These are phyloP conservation scores for Candida dendrica DNA, from an alignment of 805 yeast genomes.

Conservation along the genomic window DNA sequence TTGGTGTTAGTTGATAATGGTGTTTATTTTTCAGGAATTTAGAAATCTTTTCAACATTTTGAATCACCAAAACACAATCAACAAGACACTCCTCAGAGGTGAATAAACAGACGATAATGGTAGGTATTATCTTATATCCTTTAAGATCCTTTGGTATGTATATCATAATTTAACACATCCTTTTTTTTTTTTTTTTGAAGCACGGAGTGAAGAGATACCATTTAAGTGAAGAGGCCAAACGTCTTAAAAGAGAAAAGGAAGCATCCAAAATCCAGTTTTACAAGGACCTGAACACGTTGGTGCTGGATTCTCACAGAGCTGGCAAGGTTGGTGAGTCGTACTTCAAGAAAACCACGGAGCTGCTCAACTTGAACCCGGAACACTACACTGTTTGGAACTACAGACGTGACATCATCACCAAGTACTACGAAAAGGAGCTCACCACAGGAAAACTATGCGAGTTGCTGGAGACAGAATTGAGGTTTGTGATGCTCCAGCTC, in stretches of 20 bases:
- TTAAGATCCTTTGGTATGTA: too few relatives aligned
- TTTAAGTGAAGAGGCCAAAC: conserved; percentile 48
- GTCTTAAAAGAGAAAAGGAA: conserved; percentile 49
- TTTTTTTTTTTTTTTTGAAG: conserved; percentile 27
- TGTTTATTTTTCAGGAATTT: background rate
- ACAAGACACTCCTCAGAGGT: too few relatives aligned
- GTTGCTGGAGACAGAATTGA: conserved; percentile 49
- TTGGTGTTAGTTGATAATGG: background rate
- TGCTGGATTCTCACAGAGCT: conserved; percentile 30
- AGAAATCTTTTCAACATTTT: background rate
- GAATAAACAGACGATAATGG: too few relatives aligned
- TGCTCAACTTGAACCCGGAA: conserved; percentile 73
- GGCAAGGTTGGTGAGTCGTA: conserved; percentile 28
- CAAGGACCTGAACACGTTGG: conserved; percentile 33
- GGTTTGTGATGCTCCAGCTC: conserved; percentile 51
- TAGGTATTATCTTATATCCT: too few relatives aligned
- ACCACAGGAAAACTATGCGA: conserved; percentile 16
- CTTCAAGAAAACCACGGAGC: conserved; percentile 45
- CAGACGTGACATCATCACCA: conserved; percentile 60
- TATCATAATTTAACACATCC: too few relatives aligned
- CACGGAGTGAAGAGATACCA: conserved; percentile 67
- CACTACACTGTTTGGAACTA: conserved; percentile 86
- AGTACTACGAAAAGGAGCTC: conserved; percentile 11
- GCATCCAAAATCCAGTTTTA: conserved; percentile 52
- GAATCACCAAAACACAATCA: too few relatives aligned